These are phyloP conservation scores for Aspergillus ibericus DNA, from an alignment of 2,329 filamentous ascomycete genomes.

Conservation along the genomic window DNA sequence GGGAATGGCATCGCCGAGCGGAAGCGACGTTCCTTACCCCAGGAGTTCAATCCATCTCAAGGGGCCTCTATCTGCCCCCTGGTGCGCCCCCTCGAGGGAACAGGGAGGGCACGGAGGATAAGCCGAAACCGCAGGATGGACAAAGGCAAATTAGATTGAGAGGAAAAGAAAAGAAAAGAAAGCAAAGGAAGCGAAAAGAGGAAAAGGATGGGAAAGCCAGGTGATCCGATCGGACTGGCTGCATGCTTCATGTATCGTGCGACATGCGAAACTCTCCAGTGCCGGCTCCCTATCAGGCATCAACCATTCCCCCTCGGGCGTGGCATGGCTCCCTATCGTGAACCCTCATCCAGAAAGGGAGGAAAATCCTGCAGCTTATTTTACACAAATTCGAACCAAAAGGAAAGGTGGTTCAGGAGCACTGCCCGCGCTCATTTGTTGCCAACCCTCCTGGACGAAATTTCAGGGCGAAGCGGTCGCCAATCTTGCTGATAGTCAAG, in stretches of 20 bases:
- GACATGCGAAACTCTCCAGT: conserved; percentile 7
- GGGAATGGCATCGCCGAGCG: conserved; percentile 9
- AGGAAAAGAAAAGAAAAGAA: neutral
- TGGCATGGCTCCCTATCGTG: neutral
- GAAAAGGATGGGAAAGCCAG: neutral
- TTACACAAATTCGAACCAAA: neutral
- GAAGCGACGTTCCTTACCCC: conserved; percentile 17
- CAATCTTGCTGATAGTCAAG: neutral
- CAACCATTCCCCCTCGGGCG: neutral
- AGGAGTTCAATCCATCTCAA: conserved; percentile 5
- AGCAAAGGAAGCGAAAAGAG: neutral
- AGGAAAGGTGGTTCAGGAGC: too few species aligned
- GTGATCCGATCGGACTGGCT: conserved; percentile 1
- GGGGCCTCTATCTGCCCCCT: conserved; percentile 5
- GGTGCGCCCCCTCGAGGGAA: neutral
- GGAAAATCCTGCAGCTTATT: neutral
- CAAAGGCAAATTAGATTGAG: neutral
- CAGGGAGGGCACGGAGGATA: neutral
- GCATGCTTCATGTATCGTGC: conserved; percentile 15
- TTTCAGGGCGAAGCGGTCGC: conserved; percentile 6
- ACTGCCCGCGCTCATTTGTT: neutral
- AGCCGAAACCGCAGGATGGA: neutral
- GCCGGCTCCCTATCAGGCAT: conserved; percentile 4
- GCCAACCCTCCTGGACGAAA: conserved; percentile 5
- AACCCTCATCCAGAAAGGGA: neutral